phyloP scores from a whole-genome alignment of 768 basidiomycete species.

The Lenzites betulinus region DNA sequence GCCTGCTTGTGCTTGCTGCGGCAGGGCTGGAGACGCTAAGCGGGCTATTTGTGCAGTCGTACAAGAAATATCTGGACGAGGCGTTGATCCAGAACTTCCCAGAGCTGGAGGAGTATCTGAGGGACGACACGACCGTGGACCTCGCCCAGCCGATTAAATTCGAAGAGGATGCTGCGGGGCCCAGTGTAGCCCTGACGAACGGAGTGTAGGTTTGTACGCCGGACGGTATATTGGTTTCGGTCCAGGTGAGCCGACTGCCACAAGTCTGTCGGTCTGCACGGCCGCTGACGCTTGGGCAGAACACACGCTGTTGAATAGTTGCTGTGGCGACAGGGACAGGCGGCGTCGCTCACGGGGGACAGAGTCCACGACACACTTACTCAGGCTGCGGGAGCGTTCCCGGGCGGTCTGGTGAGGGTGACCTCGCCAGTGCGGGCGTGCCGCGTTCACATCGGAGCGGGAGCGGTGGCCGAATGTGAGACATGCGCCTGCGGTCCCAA shows the following conservation, averaged over 20 bases:
- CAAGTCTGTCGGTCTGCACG: no score
- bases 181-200: slow-evolving; percentile 4
- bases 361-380: not conserved
- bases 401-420: no score
- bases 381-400: not conserved
- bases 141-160: slow-evolving; percentile 6
- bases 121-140: slow-evolving; percentile 3
- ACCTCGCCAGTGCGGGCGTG: not conserved
- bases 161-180: slow-evolving; percentile 1
- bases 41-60: slow-evolving; percentile 55
- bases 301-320: no score
- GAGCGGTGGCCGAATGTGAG: not conserved
- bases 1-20: not conserved
- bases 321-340: no score
- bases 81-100: slow-evolving; percentile 75
- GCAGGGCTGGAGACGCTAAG: not conserved
- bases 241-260: not conserved
- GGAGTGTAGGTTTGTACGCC: slow-evolving; percentile 3
- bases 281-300: no score
- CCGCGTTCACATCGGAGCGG: not conserved
- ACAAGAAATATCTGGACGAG: slow-evolving; percentile 65
- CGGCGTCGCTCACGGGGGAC: not conserved
- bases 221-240: no score
- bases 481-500: not conserved
- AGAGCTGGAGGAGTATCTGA: slow-evolving; percentile 46